Base-by-base conservation (phyloP, 805 yeast genomes). In the Cyberlindnera maritima region DNA sequence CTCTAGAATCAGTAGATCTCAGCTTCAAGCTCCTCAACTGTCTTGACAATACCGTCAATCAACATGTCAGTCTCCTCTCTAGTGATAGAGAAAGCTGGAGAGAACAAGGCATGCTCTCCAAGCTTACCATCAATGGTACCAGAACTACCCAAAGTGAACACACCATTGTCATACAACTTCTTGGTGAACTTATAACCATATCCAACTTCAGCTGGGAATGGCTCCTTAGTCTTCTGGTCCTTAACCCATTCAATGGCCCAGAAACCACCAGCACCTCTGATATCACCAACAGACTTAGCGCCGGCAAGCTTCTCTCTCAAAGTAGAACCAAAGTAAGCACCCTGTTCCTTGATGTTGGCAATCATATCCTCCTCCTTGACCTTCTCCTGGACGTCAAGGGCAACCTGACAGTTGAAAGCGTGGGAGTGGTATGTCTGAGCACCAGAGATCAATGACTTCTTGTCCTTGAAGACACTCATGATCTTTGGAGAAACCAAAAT, bases 181-280 rank as follows among this genome's bases (percentile, higher is more conserved):
- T 64, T 66, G 36, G 66, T 61, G 35, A 75, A 58, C 53, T 59
- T 61, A 26, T 56, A 46, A 25, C 56, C 65, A 35, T 67, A 57
- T 3, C 61, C 63, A 13, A 65, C 49, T 14, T 58, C 58, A 14
- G 56, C 49, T 19, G 65, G 67, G 55, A 76, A 75, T 37, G 74
- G 69, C 53, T 75, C 77, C 53, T 75, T 76, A 9, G 80, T 74
- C 13, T 41, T 57, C 42, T 69, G 70, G 57, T 76, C 65, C 55
- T 76, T 69, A 47, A 77, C 79, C 29, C 76, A 64, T 59, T 78
- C 83, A 46, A 77, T 50, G 1, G 77, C 71, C 76, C 81, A 75
- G 65, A 79, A 79, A 10, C 77, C 74, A 48, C 82, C 83, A 47
- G 70, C 55, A 36, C 83, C 83, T 65, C 82, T 70, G 25, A 77